Conservation (phyloP, 2,329 filamentous ascomycete species). For the Phaeophleospora eucalypticola region DNA sequence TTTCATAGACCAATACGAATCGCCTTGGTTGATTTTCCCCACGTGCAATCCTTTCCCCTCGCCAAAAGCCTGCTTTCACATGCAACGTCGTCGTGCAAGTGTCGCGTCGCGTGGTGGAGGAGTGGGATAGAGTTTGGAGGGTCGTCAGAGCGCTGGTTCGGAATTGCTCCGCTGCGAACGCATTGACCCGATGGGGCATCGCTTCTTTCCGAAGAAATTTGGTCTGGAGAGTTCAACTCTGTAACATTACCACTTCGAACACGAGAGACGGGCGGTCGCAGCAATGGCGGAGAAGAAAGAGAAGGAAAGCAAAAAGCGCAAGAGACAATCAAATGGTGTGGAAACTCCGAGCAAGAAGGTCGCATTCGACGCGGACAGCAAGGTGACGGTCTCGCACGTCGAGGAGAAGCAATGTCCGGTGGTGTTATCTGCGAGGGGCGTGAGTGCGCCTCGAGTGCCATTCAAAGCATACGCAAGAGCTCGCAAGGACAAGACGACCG, state of each 20-base stretch:
- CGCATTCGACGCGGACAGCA: slow-evolving; percentile 20
- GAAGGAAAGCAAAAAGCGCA: slow-evolving; percentile 47
- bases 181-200: neutral
- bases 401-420: slow-evolving; percentile 23
- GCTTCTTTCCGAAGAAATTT: neutral
- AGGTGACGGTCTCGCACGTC: slow-evolving; percentile 27
- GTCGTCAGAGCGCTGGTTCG: neutral
- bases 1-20: too few relatives aligned
- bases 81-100: slow-evolving; percentile 4
- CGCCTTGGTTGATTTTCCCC: too few relatives aligned
- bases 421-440: slow-evolving; percentile 39
- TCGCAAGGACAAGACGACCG: slow-evolving; percentile 14
- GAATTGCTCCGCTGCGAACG: too few relatives aligned
- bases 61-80: neutral
- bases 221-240: neutral
- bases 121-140: slow-evolving; percentile 6
- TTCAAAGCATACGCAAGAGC: slow-evolving; percentile 47
- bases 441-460: slow-evolving; percentile 37
- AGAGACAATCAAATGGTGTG: slow-evolving; percentile 43
- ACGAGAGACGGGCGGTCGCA: neutral
- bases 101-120: neutral
- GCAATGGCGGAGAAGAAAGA: slow-evolving; percentile 28
- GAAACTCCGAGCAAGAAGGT: slow-evolving; percentile 41
- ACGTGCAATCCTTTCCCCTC: too few relatives aligned
- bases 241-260: neutral